A percentile compares a stretch with the other conserved stretches of the same genome.
Conservation (phyloP, 2,329 filamentous ascomycete genomes). For the Fusarium brachygibbosum region DNA sequence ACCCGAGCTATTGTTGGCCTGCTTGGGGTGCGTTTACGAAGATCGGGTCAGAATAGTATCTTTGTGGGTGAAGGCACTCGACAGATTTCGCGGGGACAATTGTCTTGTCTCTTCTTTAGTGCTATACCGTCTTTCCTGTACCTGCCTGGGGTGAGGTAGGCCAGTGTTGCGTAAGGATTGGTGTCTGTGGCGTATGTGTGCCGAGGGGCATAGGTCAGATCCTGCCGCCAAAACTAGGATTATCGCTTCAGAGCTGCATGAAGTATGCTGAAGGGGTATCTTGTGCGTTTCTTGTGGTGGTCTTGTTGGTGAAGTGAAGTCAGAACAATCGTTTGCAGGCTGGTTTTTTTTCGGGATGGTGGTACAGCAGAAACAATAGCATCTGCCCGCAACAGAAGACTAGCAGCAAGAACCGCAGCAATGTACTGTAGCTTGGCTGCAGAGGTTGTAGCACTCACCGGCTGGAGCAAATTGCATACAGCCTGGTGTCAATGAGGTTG, state of each 20-base stretch:
- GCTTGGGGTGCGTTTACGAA: constrained; percentile 42
- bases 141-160: constrained; percentile 23
- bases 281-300: constrained; percentile 41
- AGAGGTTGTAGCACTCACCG: constrained; percentile 29
- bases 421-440: constrained; percentile 26
- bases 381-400: constrained; percentile 25
- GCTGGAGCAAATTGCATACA: constrained; percentile 26
- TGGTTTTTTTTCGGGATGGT: constrained; percentile 38
- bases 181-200: constrained; percentile 40
- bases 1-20: constrained; percentile 37
- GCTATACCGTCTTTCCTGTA: constrained; percentile 26
- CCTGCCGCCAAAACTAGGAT: constrained; percentile 36
- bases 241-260: constrained; percentile 39
- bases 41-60: constrained; percentile 33
- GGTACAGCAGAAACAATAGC: constrained; percentile 39
- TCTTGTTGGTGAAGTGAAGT: constrained; percentile 33
- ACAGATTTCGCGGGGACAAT: constrained; percentile 2
- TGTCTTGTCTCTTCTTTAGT: constrained; percentile 36
- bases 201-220: constrained; percentile 39
- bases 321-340: constrained; percentile 33
- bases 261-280: constrained; percentile 43
- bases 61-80: constrained; percentile 28
- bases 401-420: constrained; percentile 26
- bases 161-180: constrained; percentile 30
- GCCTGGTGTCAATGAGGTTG: constrained; percentile 30